A percentile compares a stretch with the other conserved stretches of the same genome.
phyloP scores from a whole-genome alignment of 768 basidiomycete genomes.

The Termitomyces sp. region DNA sequence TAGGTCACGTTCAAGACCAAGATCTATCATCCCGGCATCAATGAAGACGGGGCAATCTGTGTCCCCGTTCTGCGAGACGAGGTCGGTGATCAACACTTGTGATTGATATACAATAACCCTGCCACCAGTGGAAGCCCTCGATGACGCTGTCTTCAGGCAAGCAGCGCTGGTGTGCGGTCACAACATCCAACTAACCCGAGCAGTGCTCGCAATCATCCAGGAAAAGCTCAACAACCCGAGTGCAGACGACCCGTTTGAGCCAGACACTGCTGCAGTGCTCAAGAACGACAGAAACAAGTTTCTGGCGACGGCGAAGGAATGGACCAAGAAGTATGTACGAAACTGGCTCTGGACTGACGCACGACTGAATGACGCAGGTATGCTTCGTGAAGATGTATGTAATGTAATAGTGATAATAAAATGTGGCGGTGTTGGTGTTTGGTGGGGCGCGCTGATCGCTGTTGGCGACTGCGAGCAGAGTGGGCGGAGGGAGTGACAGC shows the following conservation, averaged over 20 bases:
- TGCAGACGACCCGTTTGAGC: conserved; percentile 84
- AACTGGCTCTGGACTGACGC: neutral
- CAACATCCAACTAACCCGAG: neutral
- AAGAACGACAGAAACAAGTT: conserved; percentile 78
- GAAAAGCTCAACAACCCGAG: conserved; percentile 88
- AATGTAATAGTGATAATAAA: neutral
- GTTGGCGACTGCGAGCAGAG: neutral
- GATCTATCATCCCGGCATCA: conserved; percentile 89
- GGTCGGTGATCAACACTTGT: conserved; percentile 46
- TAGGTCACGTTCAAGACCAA: conserved; percentile 67
- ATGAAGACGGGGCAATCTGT: conserved; percentile 84
- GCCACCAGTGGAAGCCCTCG: conserved; percentile 78
- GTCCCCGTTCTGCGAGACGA: conserved; percentile 81
- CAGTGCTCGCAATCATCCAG: conserved; percentile 72
- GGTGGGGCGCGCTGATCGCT: conserved; percentile 1
- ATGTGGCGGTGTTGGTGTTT: conserved; percentile 12
- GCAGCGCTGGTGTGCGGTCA: conserved; percentile 7
- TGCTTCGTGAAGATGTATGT: conserved; percentile 6
- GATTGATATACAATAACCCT: too few relatives aligned
- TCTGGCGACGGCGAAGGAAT: conserved; percentile 71
- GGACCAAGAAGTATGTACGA: conserved; percentile 79
- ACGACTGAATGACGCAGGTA: conserved; percentile 7
- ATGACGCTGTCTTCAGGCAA: conserved; percentile 66
- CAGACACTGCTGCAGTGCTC: conserved; percentile 79
- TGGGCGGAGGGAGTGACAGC: too few relatives aligned